Evolutionary conservation across 768 basidiomycete species (phyloP), one percentile per base, ranked within the genome.

Genomic region (Xanthoconium stramineum): DNA sequence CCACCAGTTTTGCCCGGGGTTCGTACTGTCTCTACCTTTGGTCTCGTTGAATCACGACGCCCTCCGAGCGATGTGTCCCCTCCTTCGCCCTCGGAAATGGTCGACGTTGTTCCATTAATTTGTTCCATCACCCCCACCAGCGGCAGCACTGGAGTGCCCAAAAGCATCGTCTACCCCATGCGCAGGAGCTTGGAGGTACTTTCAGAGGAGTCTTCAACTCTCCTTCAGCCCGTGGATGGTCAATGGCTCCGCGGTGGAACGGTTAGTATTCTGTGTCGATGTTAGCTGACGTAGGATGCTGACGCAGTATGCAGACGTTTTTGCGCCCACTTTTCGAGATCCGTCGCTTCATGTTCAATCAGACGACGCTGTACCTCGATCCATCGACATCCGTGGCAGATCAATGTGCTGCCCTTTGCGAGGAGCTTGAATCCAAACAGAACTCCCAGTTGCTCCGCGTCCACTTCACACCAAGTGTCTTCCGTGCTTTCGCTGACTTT

Each of bases 171-270:
- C 14, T 69, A 68, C 33, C 66, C 66, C n/a, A 70, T 70, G 69
- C 45, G 54, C 30, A 57, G 63, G 30, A 62, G 65, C 33, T 48
- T 69, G 38, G 62, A 60, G 28, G 59, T 64, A 10, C 63, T 69
- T 11, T 38, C 59, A 15, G 67, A 70, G 44, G 69, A 69, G 38
- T 69, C 69, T 3, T 71, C 69, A 19, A 62, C 63, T 15, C 59
- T 68, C 12, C 59, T 69, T 17, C 59, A 61, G 37, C 61, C 66
- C n/a, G 53, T 57, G 56, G 68, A 69, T 52, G 69, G 69, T 1
- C 69, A 69, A 47, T 70, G 69, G 69, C 69, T 69, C 40, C 69
- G 69, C 29, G 66, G 68, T 40, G 68, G 69, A 54, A 70, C 66
- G 50, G 68, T 70, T n/a, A 46, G 69, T 60, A 2, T 33, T 30